A percentile compares a stretch with the other conserved stretches of the same genome.
Conservation (phyloP, 208 protist species). For the Herpetomonas muscarum region DNA sequence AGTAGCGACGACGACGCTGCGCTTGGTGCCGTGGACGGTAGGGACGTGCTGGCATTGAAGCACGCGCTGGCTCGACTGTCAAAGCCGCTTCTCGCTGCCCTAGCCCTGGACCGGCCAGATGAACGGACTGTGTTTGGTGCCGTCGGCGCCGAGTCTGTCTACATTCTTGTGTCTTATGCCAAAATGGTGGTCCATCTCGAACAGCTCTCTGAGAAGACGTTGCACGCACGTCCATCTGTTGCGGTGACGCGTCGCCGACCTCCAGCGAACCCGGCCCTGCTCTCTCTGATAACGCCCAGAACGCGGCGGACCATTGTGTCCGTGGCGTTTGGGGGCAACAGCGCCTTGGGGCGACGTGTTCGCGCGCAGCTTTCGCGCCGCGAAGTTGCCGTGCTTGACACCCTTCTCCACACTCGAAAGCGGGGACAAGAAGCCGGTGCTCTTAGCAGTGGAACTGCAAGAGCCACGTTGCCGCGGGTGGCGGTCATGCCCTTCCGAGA, state of each 20-base stretch:
- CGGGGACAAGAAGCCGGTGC: no score
- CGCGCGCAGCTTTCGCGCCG: not conserved
- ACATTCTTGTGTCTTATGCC: conserved; percentile 8
- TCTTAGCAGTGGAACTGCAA: no score
- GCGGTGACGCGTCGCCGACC: no score
- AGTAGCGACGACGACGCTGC: not conserved
- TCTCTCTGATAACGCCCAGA: conserved; percentile 1
- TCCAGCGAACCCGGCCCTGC: not conserved
- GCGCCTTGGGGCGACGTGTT: not conserved
- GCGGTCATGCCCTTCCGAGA: no score
- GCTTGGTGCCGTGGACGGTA: conserved; percentile 7
- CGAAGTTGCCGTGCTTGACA: no score
- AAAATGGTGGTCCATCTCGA: conserved; percentile 7
- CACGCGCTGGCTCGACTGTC: not conserved
- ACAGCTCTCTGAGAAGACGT: not conserved
- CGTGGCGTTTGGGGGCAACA: not conserved
- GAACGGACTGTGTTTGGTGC: conserved; percentile 20
- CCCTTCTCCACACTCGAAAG: no score
- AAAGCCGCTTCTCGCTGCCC: conserved; percentile 6
- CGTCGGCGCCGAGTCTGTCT: not conserved
- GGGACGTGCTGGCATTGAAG: conserved; percentile 1
- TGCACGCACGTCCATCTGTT: not conserved
- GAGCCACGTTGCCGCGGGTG: no score
- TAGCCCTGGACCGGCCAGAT: conserved; percentile 4
- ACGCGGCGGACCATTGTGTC: not conserved